Conservation (phyloP, 2,329 filamentous ascomycete species). For the Talaromyces sp. region DNA sequence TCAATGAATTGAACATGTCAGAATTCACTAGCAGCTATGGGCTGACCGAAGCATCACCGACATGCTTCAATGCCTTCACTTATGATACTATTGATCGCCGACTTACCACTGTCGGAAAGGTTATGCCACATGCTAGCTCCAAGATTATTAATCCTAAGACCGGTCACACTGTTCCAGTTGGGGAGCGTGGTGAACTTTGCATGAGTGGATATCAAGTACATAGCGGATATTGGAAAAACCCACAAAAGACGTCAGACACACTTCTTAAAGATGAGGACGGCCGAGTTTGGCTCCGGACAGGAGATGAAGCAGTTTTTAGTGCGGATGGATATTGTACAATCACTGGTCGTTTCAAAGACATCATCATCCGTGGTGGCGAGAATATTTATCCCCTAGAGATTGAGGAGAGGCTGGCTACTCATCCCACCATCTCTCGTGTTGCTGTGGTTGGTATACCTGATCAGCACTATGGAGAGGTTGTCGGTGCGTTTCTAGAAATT, state of each 20-base stretch:
- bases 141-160: constrained; percentile 65
- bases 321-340: constrained; percentile 64
- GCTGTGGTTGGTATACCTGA: constrained; percentile 68
- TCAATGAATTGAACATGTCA: constrained; percentile 67
- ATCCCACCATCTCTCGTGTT: constrained; percentile 59
- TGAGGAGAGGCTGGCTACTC: constrained; percentile 65
- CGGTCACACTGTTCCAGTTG: constrained; percentile 63
- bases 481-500: constrained; percentile 56
- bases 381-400: constrained; percentile 73
- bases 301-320: constrained; percentile 53
- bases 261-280: constrained; percentile 60
- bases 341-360: constrained; percentile 73
- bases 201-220: constrained; percentile 73
- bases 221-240: constrained; percentile 42
- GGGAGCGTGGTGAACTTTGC: constrained; percentile 67
- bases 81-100: constrained; percentile 64
- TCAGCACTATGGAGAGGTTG: constrained; percentile 68
- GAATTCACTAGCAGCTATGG: constrained; percentile 66
- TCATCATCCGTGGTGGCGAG: constrained; percentile 72
- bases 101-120: constrained; percentile 67
- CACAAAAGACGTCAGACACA: constrained; percentile 64
- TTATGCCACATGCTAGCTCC: constrained; percentile 70
- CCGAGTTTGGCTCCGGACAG: constrained; percentile 61
- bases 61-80: constrained; percentile 75
- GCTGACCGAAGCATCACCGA: constrained; percentile 73